These are phyloP conservation scores for Saksenaea vasiformis DNA, from an alignment of 371 early-diverging fungal species.

Conservation along the genomic window DNA sequence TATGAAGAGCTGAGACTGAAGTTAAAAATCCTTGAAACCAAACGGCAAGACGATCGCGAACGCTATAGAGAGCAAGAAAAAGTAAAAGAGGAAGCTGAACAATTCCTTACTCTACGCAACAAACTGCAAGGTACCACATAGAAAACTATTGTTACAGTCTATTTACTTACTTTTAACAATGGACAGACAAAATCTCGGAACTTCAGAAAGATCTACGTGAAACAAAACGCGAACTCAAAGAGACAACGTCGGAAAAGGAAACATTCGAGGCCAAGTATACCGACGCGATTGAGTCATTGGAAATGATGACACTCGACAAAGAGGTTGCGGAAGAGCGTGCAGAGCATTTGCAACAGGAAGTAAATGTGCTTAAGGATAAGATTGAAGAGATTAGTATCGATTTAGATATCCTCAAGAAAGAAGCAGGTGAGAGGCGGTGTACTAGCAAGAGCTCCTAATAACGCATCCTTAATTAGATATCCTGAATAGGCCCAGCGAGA, in stretches of 20 bases:
- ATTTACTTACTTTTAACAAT: background rate
- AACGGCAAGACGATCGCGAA: conserved; percentile 83
- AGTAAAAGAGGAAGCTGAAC: conserved; percentile 74
- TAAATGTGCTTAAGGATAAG: conserved; percentile 71
- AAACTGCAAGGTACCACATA: conserved; percentile 67
- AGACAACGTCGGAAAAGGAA: conserved; percentile 60
- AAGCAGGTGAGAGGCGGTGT: conserved; percentile 38
- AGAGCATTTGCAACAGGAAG: conserved; percentile 77
- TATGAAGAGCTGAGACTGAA: conserved; percentile 85
- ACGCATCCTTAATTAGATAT: conserved; percentile 21
- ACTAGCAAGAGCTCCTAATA: background rate
- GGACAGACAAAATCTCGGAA: conserved; percentile 62
- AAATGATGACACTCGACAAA: conserved; percentile 86
- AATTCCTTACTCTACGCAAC: conserved; percentile 64
- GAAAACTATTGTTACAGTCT: background rate
- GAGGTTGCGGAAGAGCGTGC: conserved; percentile 91
- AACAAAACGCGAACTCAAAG: conserved; percentile 59
- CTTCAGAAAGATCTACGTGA: conserved; percentile 77
- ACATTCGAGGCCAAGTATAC: conserved; percentile 64
- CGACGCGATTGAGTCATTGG: conserved; percentile 78
- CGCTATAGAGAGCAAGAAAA: conserved; percentile 72
- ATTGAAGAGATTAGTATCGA: conserved; percentile 78
- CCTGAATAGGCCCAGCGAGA: conserved; percentile 35
- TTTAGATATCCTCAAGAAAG: conserved; percentile 69
- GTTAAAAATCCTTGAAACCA: conserved; percentile 76